Evolutionary conservation across 805 yeast species (phyloP).

Genomic region (Ogataea glucozyma): DNA sequence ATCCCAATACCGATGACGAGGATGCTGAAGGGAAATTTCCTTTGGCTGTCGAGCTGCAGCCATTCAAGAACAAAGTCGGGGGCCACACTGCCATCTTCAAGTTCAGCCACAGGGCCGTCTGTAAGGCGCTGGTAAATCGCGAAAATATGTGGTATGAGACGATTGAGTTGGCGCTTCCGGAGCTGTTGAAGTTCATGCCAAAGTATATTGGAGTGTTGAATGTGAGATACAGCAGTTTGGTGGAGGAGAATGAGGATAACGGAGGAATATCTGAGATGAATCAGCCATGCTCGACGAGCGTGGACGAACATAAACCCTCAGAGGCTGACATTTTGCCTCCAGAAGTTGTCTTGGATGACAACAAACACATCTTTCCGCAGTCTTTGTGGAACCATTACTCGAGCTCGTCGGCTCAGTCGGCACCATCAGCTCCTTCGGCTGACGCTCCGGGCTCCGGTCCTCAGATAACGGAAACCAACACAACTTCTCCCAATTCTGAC

Average conservation of each 20-base stretch:
- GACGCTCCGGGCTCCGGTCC: too few relatives aligned
- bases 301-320: background rate
- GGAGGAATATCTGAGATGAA: too few relatives aligned
- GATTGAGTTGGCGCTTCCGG: conserved; percentile 76
- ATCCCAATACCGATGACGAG: background rate
- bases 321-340: conserved; percentile 42
- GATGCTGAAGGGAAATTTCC: conserved; percentile 52
- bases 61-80: conserved; percentile 92
- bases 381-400: conserved; percentile 65
- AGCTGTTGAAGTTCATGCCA: conserved; percentile 84
- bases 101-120: conserved; percentile 87
- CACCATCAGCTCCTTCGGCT: too few relatives aligned
- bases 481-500: background rate
- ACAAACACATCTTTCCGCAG: conserved; percentile 87
- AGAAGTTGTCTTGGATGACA: conserved; percentile 90
- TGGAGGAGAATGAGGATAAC: conserved; percentile 30
- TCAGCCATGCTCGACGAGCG: too few relatives aligned
- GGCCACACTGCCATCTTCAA: conserved; percentile 97
- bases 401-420: conserved; percentile 44
- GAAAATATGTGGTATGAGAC: conserved; percentile 93
- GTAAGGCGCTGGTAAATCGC: conserved; percentile 87
- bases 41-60: conserved; percentile 83
- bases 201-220: conserved; percentile 90
- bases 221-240: conserved; percentile 66
- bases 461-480: conserved; percentile 8